phyloP scores from a whole-genome alignment of 2,329 filamentous ascomycete species.

The Balansia obtecta region DNA sequence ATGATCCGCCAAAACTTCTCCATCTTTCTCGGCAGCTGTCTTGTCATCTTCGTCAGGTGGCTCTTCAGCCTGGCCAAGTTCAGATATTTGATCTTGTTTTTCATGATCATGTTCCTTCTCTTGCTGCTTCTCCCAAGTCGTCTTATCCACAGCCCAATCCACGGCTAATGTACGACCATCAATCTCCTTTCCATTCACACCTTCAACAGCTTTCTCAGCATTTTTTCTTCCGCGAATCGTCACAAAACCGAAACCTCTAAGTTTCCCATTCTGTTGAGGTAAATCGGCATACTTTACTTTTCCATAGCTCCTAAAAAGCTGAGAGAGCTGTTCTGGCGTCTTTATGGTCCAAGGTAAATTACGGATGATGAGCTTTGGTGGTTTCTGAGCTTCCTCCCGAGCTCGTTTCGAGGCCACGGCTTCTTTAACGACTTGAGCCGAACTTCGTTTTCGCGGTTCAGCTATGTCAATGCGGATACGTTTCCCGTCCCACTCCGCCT shows the following conservation, averaged over 20 bases:
- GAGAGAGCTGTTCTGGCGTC: conserved; percentile 63
- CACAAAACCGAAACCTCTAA: conserved; percentile 88
- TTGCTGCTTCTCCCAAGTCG: conserved; percentile 62
- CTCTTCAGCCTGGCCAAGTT: conserved; percentile 21
- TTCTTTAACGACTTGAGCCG: conserved; percentile 29
- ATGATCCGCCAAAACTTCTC: conserved; percentile 16
- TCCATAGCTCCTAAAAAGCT: conserved; percentile 75
- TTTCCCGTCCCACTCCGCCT: conserved; percentile 62
- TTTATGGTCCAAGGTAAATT: conserved; percentile 97
- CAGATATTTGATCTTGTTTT: conserved; percentile 18
- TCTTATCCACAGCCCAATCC: conserved; percentile 93
- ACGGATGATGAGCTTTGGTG: conserved; percentile 73
- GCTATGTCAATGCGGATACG: conserved; percentile 81
- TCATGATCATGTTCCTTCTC: conserved; percentile 25
- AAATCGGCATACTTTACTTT: conserved; percentile 83
- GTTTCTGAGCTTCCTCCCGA: conserved; percentile 46
- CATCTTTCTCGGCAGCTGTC: conserved; percentile 13
- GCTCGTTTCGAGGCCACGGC: conserved; percentile 35
- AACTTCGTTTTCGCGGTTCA: conserved; percentile 64
- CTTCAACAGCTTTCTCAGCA: conserved; percentile 75
- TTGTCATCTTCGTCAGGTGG: conserved; percentile 17
- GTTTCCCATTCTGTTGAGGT: conserved; percentile 62
- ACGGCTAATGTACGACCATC: conserved; percentile 84
- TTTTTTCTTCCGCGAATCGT: conserved; percentile 80
- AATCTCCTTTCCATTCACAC: conserved; percentile 78